Evolutionary conservation across 768 basidiomycete genomes (phyloP), one percentile per base, ranked within the genome.

Genomic region (Cubamyces sp.): DNA sequence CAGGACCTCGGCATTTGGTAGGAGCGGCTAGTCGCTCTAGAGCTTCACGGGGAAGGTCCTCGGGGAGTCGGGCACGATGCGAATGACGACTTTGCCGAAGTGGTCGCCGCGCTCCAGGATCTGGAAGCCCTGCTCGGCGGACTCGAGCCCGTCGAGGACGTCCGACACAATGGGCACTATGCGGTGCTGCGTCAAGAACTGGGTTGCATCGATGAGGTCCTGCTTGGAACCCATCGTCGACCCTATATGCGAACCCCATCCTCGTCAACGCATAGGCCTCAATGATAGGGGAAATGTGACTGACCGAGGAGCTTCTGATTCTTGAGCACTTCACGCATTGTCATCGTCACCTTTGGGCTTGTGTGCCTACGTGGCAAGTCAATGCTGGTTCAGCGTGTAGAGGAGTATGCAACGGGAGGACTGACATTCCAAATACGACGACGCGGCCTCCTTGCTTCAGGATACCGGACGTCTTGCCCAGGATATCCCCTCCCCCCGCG

Each of bases 181-280:
- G 48, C 77, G 79, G 64, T 92, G 86, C 68, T 86, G 73, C 3
- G 78, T 74, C 23, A 94, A 73, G 74, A 95, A 94, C 15, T 75
- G 72, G 0, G 91, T 91, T 21, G 91, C 91, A 34, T 86, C 84
- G 54, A 81, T 72, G 60, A 94, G 79, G 74, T 94, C 92, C 57
- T 84, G 79, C 66, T 81, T 84, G 8, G 91, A 92, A 18, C 91
- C 92, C 91, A 94, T 92, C 26, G 87, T 92, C 1, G 90, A 90
- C 39, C 91, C 92, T 92, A 60, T 28, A 41, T 18, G 39, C 52
- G 4, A 57, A 51, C 49, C 57, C 52, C 41, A 54, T 12, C 23
- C 25, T 18, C 5, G 37, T 11, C 9, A 8, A 15, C 21, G 7
- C 3, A 16, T 3, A 19, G 21, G 25, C 16, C 1, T 7, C 8